Percentiles rank a stretch among this genome's conserved stretches.
phyloP scores from a whole-genome alignment of 2,329 filamentous ascomycete species.

The Penicillium sp. region DNA sequence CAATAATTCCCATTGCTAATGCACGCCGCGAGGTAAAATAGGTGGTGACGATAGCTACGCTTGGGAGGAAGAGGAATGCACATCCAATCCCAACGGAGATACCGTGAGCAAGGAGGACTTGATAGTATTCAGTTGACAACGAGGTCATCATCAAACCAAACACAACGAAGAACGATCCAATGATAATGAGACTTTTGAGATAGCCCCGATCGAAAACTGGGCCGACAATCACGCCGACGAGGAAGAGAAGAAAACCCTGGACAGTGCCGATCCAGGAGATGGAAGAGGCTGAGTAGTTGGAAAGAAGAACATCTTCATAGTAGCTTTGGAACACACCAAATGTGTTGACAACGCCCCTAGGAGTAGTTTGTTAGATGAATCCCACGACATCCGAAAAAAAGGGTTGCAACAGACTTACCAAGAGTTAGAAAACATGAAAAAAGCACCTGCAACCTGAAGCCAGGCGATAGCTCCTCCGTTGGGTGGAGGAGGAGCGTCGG shows the following conservation, averaged over 20 bases:
- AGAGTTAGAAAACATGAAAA: constrained; percentile 25
- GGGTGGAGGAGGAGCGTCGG: constrained; percentile 2
- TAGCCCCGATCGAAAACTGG: constrained; percentile 52
- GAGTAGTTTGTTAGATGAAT: not conserved
- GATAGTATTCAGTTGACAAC: constrained; percentile 50
- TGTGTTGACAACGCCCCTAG: constrained; percentile 38
- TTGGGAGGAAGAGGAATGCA: constrained; percentile 31
- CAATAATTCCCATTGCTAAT: constrained; percentile 30
- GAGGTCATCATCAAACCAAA: constrained; percentile 53
- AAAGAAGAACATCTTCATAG: constrained; percentile 33
- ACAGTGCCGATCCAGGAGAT: constrained; percentile 52
- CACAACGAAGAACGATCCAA: constrained; percentile 45
- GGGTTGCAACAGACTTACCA: constrained; percentile 12
- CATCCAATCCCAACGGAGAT: constrained; percentile 31
- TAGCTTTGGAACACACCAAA: constrained; percentile 52
- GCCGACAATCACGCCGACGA: constrained; percentile 46
- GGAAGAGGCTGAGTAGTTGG: constrained; percentile 21
- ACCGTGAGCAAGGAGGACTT: constrained; percentile 37
- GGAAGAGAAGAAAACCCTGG: constrained; percentile 49
- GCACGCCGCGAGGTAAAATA: constrained; percentile 29
- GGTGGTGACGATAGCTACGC: constrained; percentile 28
- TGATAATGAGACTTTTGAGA: constrained; percentile 42
- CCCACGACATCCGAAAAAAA: not conserved
- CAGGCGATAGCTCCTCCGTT: constrained; percentile 23
- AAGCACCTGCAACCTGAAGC: constrained; percentile 22